Conservation (phyloP, 768 basidiomycete species). For the Calocybe gangraenosa region DNA sequence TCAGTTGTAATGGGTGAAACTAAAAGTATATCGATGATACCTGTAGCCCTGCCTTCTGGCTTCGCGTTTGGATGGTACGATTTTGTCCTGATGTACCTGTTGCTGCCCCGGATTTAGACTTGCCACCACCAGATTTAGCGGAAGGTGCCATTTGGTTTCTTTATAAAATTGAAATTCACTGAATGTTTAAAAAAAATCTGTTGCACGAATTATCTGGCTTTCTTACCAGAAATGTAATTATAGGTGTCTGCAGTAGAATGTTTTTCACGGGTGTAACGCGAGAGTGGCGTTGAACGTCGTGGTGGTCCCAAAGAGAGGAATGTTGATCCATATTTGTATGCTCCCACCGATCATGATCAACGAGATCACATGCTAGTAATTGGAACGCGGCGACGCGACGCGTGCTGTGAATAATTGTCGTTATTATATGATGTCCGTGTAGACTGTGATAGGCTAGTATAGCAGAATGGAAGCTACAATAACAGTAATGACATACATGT, state of each 20-base stretch:
- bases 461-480: too few relatives aligned
- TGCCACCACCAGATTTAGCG: slow-evolving; percentile 58
- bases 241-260: slow-evolving; percentile 1
- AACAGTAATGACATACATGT: too few relatives aligned
- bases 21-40: slow-evolving; percentile 32
- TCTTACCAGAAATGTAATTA: too few relatives aligned
- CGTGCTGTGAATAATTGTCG: slow-evolving; percentile 23
- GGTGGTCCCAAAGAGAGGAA: slow-evolving; percentile 41
- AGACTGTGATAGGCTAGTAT: too few relatives aligned
- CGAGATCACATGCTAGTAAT: slow-evolving; percentile 23
- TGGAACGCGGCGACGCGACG: slow-evolving; percentile 5
- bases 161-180: too few relatives aligned
- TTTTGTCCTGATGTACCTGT: slow-evolving; percentile 24
- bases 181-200: too few relatives aligned
- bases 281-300: slow-evolving; percentile 29
- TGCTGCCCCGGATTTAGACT: slow-evolving; percentile 49
- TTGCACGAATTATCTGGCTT: too few relatives aligned
- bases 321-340: slow-evolving; percentile 34
- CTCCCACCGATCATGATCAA: slow-evolving; percentile 19
- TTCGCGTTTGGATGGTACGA: slow-evolving; percentile 58
- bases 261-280: slow-evolving; percentile 23
- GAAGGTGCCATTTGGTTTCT: slow-evolving; percentile 41
- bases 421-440: too few relatives aligned
- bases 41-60: slow-evolving; percentile 86
- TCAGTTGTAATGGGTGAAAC: not conserved